Evolutionary conservation across 1,139 yeast species (phyloP).

Genomic region (Geotrichum fermentans): DNA sequence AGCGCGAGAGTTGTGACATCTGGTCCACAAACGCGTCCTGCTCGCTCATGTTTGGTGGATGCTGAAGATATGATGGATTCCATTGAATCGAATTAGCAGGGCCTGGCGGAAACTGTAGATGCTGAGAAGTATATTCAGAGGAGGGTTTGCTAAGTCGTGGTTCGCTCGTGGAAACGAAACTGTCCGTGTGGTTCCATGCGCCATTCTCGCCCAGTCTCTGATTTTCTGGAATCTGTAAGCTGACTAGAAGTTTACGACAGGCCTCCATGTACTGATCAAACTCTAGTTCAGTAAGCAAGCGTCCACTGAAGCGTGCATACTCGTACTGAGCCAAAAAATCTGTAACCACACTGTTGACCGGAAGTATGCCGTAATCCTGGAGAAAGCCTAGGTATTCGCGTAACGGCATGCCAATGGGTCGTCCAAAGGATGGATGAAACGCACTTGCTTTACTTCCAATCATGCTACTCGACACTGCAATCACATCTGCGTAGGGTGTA

Average conservation of each 20-base stretch:
- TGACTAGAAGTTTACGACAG: conserved; percentile 32
- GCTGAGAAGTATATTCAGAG: too few species aligned
- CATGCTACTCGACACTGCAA: conserved; percentile 35
- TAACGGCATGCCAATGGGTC: conserved; percentile 42
- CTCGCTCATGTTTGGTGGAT: background rate
- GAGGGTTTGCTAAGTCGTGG: too few species aligned
- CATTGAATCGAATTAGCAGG: conserved; percentile 9
- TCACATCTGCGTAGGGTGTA: conserved; percentile 59
- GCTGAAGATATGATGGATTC: conserved; percentile 8
- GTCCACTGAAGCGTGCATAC: conserved; percentile 60
- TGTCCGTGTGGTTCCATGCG: too few species aligned
- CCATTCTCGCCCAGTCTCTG: too few species aligned
- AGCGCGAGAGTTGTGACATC: conserved; percentile 10
- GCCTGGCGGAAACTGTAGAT: too few species aligned
- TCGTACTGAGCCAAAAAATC: conserved; percentile 61
- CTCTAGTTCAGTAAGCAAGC: conserved; percentile 54
- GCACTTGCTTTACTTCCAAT: conserved; percentile 45
- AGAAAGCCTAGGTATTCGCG: conserved; percentile 48
- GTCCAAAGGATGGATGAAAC: conserved; percentile 42
- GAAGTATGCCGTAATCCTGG: conserved; percentile 27
- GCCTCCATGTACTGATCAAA: conserved; percentile 56
- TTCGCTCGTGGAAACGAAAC: background rate
- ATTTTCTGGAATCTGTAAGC: conserved; percentile 7
- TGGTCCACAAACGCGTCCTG: conserved; percentile 7
- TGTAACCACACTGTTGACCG: conserved; percentile 27